Percentiles rank a stretch among this genome's conserved stretches.
phyloP scores from a whole-genome alignment of 129 eudicot species.

The Logfia minima region DNA sequence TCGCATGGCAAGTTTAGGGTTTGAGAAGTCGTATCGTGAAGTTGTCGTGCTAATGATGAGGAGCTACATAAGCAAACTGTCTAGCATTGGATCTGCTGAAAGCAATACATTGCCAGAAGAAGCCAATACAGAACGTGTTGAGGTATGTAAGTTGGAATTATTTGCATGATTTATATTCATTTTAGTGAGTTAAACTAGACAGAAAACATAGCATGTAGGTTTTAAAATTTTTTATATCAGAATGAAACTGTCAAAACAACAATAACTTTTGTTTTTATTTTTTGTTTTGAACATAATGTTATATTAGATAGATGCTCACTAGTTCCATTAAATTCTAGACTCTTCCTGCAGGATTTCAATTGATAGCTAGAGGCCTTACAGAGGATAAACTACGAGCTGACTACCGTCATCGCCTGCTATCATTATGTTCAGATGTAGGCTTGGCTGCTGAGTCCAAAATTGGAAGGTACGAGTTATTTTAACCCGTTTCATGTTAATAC shows the following conservation, averaged over 20 bases:
- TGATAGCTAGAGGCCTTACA: conserved; percentile 75
- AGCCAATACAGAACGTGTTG: conserved; percentile 91
- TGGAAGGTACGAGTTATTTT: conserved; percentile 64
- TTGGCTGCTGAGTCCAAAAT: conserved; percentile 95
- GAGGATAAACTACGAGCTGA: conserved; percentile 66
- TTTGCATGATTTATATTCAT: background rate
- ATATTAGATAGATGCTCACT: conserved; percentile 58
- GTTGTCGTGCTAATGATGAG: conserved; percentile 89
- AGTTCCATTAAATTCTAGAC: conserved; percentile 84
- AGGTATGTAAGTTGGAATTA: conserved; percentile 47
- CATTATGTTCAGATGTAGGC: conserved; percentile 98
- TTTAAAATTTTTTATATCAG: background rate
- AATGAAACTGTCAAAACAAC: conserved; percentile 15
- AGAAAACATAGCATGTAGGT: background rate
- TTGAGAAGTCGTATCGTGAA: conserved; percentile 96
- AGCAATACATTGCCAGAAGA: conserved; percentile 78
- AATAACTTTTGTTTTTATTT: background rate
- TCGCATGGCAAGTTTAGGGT: conserved; percentile 98
- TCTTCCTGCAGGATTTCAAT: conserved; percentile 92
- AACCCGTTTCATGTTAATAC: background rate
- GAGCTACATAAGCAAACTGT: conserved; percentile 78
- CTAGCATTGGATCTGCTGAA: conserved; percentile 81
- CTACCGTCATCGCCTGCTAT: conserved; percentile 87
- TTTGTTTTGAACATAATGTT: conserved; percentile 1
- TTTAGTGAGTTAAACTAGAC: background rate